A percentile compares a stretch with the other conserved stretches of the same genome.
Conservation (phyloP, 2,329 filamentous ascomycete genomes). For the Trichophyton benhamiae region DNA sequence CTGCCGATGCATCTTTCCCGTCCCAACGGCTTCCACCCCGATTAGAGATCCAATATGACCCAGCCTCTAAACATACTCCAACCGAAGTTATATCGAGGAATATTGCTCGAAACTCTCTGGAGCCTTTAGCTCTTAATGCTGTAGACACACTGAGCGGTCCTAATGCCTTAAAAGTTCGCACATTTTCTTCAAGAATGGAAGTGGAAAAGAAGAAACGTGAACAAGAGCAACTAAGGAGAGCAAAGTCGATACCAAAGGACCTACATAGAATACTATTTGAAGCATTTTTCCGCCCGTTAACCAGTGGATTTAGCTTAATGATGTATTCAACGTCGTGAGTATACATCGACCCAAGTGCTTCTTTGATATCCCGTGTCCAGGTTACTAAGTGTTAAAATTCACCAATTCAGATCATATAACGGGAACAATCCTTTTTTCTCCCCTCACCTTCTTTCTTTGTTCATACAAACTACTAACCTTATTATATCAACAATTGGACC, state of each 20-base stretch:
- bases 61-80: slow-evolving; percentile 29
- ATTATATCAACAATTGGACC: slow-evolving; percentile 74
- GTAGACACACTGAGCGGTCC: slow-evolving; percentile 71
- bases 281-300: slow-evolving; percentile 77
- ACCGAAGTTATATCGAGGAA: slow-evolving; percentile 56
- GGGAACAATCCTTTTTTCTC: slow-evolving; percentile 54
- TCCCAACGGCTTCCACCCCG: slow-evolving; percentile 65
- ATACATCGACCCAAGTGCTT: background rate
- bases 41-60: slow-evolving; percentile 59
- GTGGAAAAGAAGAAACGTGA: slow-evolving; percentile 44
- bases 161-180: slow-evolving; percentile 74
- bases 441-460: slow-evolving; percentile 62
- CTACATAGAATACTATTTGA: slow-evolving; percentile 63
- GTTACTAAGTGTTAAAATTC: slow-evolving; percentile 28
- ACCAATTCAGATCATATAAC: slow-evolving; percentile 15
- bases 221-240: slow-evolving; percentile 35
- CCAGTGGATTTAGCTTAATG: slow-evolving; percentile 62
- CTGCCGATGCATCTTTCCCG: slow-evolving; percentile 50
- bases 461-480: slow-evolving; percentile 74
- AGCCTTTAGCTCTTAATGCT: slow-evolving; percentile 67
- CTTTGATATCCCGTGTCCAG: slow-evolving; percentile 28
- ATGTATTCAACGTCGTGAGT: slow-evolving; percentile 41
- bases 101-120: slow-evolving; percentile 61
- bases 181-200: slow-evolving; percentile 67
- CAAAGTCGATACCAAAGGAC: slow-evolving; percentile 55